A percentile compares a stretch with the other conserved stretches of the same genome.
These are phyloP conservation scores for Boeremia lycopersici DNA, from an alignment of 2,329 filamentous ascomycete species.

Conservation along the genomic window DNA sequence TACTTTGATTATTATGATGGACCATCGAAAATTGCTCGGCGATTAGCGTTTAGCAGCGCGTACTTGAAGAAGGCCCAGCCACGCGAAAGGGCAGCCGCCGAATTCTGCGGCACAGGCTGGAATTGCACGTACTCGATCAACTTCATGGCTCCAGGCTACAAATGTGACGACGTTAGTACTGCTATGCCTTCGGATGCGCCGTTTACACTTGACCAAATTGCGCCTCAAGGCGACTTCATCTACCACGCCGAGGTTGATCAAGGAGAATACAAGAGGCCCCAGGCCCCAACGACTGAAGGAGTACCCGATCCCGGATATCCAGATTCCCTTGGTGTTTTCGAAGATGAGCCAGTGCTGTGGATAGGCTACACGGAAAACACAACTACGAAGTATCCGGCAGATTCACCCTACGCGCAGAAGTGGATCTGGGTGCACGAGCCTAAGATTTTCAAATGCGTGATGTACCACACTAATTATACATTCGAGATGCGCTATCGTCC, in stretches of 20 bases:
- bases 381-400: slow-evolving; percentile 23
- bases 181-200: slow-evolving; percentile 24
- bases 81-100: slow-evolving; percentile 28
- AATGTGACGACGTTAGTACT: slow-evolving; percentile 39
- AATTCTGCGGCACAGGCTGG: slow-evolving; percentile 41
- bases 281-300: slow-evolving; percentile 31
- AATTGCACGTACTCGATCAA: slow-evolving; percentile 46
- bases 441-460: slow-evolving; percentile 44
- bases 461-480: slow-evolving; percentile 46
- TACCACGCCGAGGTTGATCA: slow-evolving; percentile 41
- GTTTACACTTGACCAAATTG: slow-evolving; percentile 38
- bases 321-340: slow-evolving; percentile 39
- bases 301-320: slow-evolving; percentile 36
- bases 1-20: slow-evolving; percentile 49
- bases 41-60: slow-evolving; percentile 38
- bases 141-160: slow-evolving; percentile 46
- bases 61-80: slow-evolving; percentile 42
- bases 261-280: slow-evolving; percentile 39
- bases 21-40: slow-evolving; percentile 42
- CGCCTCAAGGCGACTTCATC: slow-evolving; percentile 39
- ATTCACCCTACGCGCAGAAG: slow-evolving; percentile 30
- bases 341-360: slow-evolving; percentile 45
- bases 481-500: slow-evolving; percentile 40
- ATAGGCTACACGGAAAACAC: slow-evolving; percentile 45
- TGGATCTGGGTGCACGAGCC: slow-evolving; percentile 43